A percentile compares a stretch with the other conserved stretches of the same genome.
Conservation (phyloP, 2,329 filamentous ascomycete species). For the Aspergillus sp. region DNA sequence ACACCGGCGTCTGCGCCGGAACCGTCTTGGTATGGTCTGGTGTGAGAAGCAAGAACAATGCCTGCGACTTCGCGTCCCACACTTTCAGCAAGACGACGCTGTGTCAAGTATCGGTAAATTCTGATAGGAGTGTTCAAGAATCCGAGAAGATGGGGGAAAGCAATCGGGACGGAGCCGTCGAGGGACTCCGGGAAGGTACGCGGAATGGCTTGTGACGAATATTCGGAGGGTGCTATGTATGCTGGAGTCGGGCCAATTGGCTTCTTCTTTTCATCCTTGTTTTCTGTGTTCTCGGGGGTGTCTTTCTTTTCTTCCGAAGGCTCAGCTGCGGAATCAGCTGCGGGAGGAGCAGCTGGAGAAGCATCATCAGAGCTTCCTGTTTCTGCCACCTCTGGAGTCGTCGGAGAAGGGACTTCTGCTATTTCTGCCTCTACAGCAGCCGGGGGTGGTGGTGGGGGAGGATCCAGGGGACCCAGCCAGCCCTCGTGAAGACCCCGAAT, state of each 20-base stretch:
- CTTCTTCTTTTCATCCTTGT: constrained; percentile 46
- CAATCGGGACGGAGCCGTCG: constrained; percentile 66
- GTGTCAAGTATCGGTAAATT: constrained; percentile 81
- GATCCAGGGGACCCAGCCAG: constrained; percentile 80
- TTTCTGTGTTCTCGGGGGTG: constrained; percentile 46
- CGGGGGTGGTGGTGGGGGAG: constrained; percentile 24
- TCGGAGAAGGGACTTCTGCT: constrained; percentile 6
- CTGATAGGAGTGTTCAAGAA: constrained; percentile 86
- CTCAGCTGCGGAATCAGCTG: constrained; percentile 5
- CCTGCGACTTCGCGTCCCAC: constrained; percentile 85
- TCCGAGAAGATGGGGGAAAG: constrained; percentile 85
- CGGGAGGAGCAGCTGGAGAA: constrained; percentile 21
- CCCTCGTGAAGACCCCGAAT: constrained; percentile 89
- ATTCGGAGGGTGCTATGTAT: constrained; percentile 70
- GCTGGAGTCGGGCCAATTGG: constrained; percentile 60
- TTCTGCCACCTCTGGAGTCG: constrained; percentile 18
- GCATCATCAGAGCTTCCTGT: constrained; percentile 21
- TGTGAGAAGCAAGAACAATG: constrained; percentile 60
- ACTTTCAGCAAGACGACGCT: constrained; percentile 74
- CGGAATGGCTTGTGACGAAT: constrained; percentile 62
- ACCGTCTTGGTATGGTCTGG: constrained; percentile 35
- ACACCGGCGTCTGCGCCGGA: constrained; percentile 16
- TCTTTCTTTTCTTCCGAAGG: constrained; percentile 39
- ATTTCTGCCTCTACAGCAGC: constrained; percentile 5
- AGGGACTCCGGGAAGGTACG: constrained; percentile 64